Conservation (phyloP, 441 rosid genomes). For the Euphorbia schlechtendalii region DNA sequence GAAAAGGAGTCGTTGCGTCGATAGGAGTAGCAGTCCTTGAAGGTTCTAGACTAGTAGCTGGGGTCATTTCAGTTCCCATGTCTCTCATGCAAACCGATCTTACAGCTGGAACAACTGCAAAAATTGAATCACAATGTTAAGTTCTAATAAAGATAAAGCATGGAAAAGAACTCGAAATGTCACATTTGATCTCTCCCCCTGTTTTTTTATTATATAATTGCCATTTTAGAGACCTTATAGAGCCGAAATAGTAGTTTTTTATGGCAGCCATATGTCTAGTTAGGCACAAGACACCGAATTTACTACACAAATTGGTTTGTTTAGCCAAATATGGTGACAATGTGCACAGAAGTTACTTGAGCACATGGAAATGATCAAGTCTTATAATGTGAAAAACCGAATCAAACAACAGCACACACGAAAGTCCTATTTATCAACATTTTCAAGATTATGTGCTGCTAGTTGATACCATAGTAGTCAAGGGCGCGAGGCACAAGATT, state of each 20-base stretch:
- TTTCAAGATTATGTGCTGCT: too few relatives aligned
- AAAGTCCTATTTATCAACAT: too few relatives aligned
- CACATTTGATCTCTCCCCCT: too few relatives aligned
- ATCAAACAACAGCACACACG: background rate
- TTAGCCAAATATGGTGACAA: background rate
- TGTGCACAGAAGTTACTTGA: too few relatives aligned
- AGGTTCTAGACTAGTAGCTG: constrained; percentile 87
- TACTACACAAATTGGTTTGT: background rate
- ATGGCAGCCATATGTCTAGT: background rate
- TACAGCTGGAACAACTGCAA: constrained; percentile 69
- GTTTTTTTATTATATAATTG: background rate
- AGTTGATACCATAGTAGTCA: too few relatives aligned
- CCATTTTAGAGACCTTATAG: background rate
- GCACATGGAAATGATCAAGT: too few relatives aligned
- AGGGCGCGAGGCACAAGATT: too few relatives aligned
- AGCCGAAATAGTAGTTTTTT: background rate
- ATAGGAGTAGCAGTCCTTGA: constrained; percentile 86
- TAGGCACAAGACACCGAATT: background rate
- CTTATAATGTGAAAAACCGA: background rate
- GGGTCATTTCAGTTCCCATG: constrained; percentile 99
- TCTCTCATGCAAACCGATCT: constrained; percentile 95
- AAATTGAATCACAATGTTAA: background rate
- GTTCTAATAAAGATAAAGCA: background rate
- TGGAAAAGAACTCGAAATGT: too few relatives aligned
- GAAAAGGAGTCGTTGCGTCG: constrained; percentile 77